phyloP scores from a whole-genome alignment of 1,284 basidiomycete species.

The Tetrapyrgos nigripes region DNA sequence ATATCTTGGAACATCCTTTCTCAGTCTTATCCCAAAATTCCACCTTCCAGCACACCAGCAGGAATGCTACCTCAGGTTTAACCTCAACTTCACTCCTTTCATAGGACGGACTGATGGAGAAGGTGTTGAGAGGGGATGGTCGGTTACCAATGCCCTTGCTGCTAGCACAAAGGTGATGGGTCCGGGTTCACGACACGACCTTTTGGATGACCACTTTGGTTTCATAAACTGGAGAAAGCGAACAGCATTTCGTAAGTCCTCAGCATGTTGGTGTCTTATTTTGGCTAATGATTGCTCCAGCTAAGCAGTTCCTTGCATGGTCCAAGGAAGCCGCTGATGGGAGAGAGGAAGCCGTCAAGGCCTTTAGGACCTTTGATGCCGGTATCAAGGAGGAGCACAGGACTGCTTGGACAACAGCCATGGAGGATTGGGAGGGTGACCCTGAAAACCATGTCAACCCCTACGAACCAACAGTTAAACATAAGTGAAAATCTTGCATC shows the following conservation, averaged over 20 bases:
- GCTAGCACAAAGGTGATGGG: background rate
- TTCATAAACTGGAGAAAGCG: background rate
- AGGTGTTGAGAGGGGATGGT: background rate
- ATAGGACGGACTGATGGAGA: background rate
- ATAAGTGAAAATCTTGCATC: background rate
- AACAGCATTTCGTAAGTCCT: background rate
- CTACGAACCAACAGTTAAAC: background rate
- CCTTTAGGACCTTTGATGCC: background rate
- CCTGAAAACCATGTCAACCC: background rate
- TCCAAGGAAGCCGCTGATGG: background rate
- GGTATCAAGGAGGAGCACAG: background rate
- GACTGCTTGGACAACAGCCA: background rate
- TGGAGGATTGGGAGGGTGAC: conserved; percentile 2
- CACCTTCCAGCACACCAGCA: conserved; percentile 19
- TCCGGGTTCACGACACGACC: background rate
- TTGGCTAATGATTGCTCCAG: background rate
- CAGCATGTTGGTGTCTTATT: background rate
- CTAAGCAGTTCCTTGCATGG: background rate
- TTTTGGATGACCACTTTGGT: conserved; percentile 2
- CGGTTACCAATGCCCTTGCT: background rate
- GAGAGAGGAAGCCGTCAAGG: background rate
- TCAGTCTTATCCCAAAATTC: conserved; percentile 20
- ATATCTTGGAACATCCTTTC: background rate
- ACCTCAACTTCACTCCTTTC: background rate
- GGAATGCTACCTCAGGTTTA: background rate